Percentiles rank a stretch among this genome's conserved stretches.
phyloP scores from a whole-genome alignment of 345 rosid genomes.

The Corymbia maculata region DNA sequence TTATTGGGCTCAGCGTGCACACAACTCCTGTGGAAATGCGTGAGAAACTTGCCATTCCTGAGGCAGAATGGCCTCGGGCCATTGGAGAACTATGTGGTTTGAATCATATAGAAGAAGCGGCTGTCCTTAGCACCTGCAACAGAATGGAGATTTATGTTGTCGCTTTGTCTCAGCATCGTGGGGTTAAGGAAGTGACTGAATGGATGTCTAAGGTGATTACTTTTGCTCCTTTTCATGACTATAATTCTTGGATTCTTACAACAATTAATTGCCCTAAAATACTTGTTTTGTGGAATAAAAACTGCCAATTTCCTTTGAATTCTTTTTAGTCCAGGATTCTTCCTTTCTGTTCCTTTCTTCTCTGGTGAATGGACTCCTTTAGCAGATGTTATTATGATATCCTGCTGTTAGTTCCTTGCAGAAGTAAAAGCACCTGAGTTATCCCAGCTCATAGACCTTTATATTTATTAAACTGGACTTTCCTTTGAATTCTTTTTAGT shows the following conservation, averaged over 20 bases:
- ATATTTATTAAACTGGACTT: neutral
- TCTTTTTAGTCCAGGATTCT: neutral
- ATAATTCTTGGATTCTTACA: neutral
- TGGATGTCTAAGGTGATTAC: conserved; percentile 44
- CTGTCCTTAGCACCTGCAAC: conserved; percentile 49
- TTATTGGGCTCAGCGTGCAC: conserved; percentile 38
- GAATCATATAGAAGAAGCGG: conserved; percentile 51
- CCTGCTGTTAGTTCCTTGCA: neutral
- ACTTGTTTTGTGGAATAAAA: neutral
- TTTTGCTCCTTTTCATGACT: neutral
- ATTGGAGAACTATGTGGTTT: conserved; percentile 30
- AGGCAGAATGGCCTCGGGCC: conserved; percentile 53
- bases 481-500: neutral
- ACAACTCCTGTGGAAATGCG: conserved; percentile 43
- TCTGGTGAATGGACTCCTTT: neutral
- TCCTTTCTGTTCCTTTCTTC: neutral
- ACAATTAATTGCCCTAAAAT: neutral
- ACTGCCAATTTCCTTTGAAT: neutral
- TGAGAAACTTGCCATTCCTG: conserved; percentile 45
- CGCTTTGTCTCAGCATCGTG: conserved; percentile 46
- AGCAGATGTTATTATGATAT: neutral
- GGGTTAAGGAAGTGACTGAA: conserved; percentile 45
- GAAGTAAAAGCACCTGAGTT: neutral
- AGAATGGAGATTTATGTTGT: conserved; percentile 47
- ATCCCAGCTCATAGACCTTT: neutral